Evolutionary conservation across 1,284 basidiomycete species (phyloP).

Genomic region (Pisolithus thermaeus): DNA sequence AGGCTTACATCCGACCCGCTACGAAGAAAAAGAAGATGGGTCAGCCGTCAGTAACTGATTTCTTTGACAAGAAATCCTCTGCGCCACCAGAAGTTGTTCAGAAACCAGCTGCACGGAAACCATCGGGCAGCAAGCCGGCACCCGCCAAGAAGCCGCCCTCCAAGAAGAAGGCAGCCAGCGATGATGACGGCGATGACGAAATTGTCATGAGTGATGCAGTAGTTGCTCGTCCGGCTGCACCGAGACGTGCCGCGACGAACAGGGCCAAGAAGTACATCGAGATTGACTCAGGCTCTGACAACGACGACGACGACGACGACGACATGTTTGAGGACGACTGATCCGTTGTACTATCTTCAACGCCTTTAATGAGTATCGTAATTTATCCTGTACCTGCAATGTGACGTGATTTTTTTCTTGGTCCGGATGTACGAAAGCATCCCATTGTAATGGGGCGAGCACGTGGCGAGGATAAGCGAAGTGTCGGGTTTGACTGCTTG

Average conservation of each 20-base stretch:
- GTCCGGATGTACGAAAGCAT: not conserved
- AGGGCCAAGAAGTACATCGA: conserved; percentile 50
- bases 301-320: conserved; percentile 28
- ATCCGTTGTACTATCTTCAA: not conserved
- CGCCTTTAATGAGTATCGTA: not conserved
- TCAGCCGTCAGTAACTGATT: conserved; percentile 49
- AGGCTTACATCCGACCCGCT: conserved; percentile 36
- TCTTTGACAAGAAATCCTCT: conserved; percentile 49
- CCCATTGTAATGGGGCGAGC: not conserved
- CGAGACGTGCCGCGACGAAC: conserved; percentile 33
- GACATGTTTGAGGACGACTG: conserved; percentile 22
- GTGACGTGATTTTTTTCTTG: not conserved
- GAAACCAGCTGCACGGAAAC: conserved; percentile 37
- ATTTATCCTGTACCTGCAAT: not conserved
- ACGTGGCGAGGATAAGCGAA: conserved; percentile 7
- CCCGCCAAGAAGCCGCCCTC: conserved; percentile 37
- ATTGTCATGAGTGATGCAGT: conserved; percentile 15
- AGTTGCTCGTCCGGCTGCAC: conserved; percentile 17
- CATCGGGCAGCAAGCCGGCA: conserved; percentile 43
- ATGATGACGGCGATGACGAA: conserved; percentile 29
- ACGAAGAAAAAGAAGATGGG: conserved; percentile 45
- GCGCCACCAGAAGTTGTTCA: conserved; percentile 30
- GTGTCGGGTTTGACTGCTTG: not conserved
- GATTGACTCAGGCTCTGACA: conserved; percentile 41
- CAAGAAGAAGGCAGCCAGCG: conserved; percentile 33